Percentiles rank a stretch among this genome's conserved stretches.
Conservation (phyloP, 1,284 basidiomycete species). For the Ustilago crameri region DNA sequence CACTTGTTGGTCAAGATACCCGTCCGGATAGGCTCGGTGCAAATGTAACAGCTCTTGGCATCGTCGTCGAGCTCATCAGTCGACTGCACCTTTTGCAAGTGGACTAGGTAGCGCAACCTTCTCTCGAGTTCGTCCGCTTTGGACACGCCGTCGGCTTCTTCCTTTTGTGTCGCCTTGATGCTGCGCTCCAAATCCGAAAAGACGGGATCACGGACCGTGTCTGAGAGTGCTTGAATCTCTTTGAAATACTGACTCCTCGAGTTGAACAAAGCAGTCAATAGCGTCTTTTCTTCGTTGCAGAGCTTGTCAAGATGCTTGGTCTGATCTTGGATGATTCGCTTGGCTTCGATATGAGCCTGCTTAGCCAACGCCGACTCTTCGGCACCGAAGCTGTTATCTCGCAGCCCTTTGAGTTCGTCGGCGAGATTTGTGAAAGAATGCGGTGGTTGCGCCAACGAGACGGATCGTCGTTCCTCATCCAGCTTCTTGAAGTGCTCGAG, state of each 20-base stretch:
- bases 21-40: conserved; percentile 59
- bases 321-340: conserved; percentile 43
- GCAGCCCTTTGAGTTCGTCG: conserved; percentile 30
- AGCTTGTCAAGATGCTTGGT: conserved; percentile 45
- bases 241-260: conserved; percentile 59
- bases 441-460: conserved; percentile 13
- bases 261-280: conserved; percentile 55
- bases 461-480: conserved; percentile 45
- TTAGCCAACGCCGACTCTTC: conserved; percentile 42
- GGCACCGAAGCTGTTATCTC: conserved; percentile 20
- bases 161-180: conserved; percentile 31
- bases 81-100: conserved; percentile 57
- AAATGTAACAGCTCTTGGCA: conserved; percentile 57
- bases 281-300: conserved; percentile 37
- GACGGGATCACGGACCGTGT: conserved; percentile 58
- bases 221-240: conserved; percentile 62
- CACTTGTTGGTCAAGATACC: conserved; percentile 61
- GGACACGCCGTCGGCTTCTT: conserved; percentile 38
- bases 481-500: conserved; percentile 56
- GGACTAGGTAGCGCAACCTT: conserved; percentile 57
- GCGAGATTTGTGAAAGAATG: conserved; percentile 30
- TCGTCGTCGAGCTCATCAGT: conserved; percentile 40
- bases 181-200: conserved; percentile 33
- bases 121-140: conserved; percentile 49
- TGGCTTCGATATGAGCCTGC: conserved; percentile 23